Base-by-base conservation (phyloP, 257 asterid genomes). In the Parsonsia alboflavescens region DNA sequence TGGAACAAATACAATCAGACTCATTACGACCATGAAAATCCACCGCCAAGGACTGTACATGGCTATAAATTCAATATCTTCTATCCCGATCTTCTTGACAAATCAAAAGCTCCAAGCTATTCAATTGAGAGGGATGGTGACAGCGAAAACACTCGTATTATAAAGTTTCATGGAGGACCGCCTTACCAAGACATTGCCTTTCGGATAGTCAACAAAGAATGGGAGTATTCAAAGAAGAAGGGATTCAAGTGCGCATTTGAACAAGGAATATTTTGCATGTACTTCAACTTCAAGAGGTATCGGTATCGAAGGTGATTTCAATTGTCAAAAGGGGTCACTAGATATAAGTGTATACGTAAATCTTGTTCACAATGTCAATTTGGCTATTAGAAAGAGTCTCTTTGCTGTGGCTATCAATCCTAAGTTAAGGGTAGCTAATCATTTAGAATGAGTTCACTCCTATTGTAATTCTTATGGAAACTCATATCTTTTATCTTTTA, bases 1-100 rank as follows among this genome's bases (percentile, higher is more conserved):
- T 93, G 97, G 98, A 89, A 90, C 78, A 92, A 89, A 74, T 92
- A 92, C 80, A 92, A 90, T 71, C 96, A 90, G 62, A 92, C 96
- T 10, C 93, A 91, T 68, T 93, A 91, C 56, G 96, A 91, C 45
- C 93, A 91, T 33, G 93, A 91, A 79, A 87, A 89, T 36, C 96
- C 96, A 0, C 98, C 98, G 21, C 98, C 98, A 4, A 93, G 88
- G 78, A 79, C 85, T 52, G 98, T 93, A 33, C 96, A 87, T 74
- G 97, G 98, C 1, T 93, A 89, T 83, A 93, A 93, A 78, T 89
- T 93, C 80, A 91, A 91, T 49, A 87, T 93, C 19, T 93, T 93
- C 82, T 91, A 91, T 70, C 98, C 97, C 0, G 97, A 93, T 78
- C 86, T 93, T 70, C 91, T 88, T 24, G 96, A 91, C 79, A 88